Percentiles rank a stretch among this genome's conserved stretches.
phyloP scores from a whole-genome alignment of 2,329 filamentous ascomycete genomes.

The Cladosporium sp. region DNA sequence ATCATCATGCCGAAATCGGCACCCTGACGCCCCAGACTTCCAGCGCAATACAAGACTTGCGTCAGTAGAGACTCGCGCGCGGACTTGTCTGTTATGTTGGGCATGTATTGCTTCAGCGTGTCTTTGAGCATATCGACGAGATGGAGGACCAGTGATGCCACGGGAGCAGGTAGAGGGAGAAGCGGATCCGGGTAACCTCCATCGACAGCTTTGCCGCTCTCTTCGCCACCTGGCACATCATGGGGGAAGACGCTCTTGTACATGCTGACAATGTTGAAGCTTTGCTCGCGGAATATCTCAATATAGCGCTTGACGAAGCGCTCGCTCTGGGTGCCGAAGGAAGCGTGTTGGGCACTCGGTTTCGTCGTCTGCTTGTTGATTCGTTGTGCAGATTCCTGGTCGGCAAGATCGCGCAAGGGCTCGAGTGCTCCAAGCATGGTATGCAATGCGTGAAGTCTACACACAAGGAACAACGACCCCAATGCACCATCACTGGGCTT shows the following conservation, averaged over 20 bases:
- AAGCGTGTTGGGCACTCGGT: slow-evolving; percentile 32
- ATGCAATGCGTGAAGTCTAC: slow-evolving; percentile 74
- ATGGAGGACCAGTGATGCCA: slow-evolving; percentile 81
- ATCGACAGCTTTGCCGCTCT: neutral
- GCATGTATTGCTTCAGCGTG: slow-evolving; percentile 71
- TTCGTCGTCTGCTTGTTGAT: slow-evolving; percentile 27
- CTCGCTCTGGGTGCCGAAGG: slow-evolving; percentile 89
- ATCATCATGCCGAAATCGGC: slow-evolving; percentile 91
- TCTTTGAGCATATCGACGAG: slow-evolving; percentile 76
- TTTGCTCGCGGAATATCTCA: slow-evolving; percentile 96
- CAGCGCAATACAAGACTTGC: slow-evolving; percentile 88
- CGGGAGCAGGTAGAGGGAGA: slow-evolving; percentile 64
- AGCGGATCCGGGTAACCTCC: slow-evolving; percentile 23
- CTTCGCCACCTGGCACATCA: slow-evolving; percentile 38
- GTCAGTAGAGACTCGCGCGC: slow-evolving; percentile 84
- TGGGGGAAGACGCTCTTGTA: slow-evolving; percentile 84
- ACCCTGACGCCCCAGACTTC: slow-evolving; percentile 82
- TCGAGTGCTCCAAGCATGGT: slow-evolving; percentile 77
- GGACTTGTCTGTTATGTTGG: slow-evolving; percentile 73
- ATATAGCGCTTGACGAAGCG: slow-evolving; percentile 92
- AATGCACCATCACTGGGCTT: slow-evolving; percentile 58
- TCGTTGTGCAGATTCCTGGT: slow-evolving; percentile 66
- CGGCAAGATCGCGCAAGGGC: slow-evolving; percentile 81
- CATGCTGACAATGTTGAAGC: slow-evolving; percentile 91
- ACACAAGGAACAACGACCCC: slow-evolving; percentile 82